Evolutionary conservation across 148 eudicot species (phyloP), one percentile per base, ranked within the genome.

Genomic region (Linanthus parryae): DNA sequence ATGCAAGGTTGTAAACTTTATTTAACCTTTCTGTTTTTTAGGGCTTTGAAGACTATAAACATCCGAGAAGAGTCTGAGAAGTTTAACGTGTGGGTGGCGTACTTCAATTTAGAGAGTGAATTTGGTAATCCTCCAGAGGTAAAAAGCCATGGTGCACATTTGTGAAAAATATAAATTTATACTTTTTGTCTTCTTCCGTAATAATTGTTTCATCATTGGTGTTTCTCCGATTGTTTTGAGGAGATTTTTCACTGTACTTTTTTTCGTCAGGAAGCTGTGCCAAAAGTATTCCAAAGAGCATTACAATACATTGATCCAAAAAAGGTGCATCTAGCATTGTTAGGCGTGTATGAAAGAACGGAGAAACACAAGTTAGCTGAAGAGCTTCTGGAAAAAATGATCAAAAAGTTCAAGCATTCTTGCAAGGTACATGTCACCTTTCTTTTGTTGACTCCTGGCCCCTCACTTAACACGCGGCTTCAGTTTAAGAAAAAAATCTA

Each of bases 1-100:
- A n/a, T n/a, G n/a, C n/a, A n/a, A n/a, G n/a, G n/a, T n/a, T n/a
- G n/a, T n/a, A n/a, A n/a, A n/a, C n/a, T n/a, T n/a, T n/a, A n/a
- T n/a, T n/a, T n/a, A n/a, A n/a, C n/a, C n/a, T n/a, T n/a, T n/a
- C n/a, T n/a, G n/a, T 50, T 54, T 21, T 72, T 53, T 37, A 91
- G 98, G 81, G 98, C 98, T 56, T 72, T 91, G 84, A 73, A 67
- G 71, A 84, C 83, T 8, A 81, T 91, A 50, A 87, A 87, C 65
- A 63, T 91, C 48, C 71, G 88, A 53, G 68, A 64, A 67, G 98
- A 91, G 62, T 36, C 87, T 6, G 96, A 91, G 74, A 91, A 91
- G 76, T 81, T 83, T 61, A 87, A 91, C 65, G 47, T 91, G 25
- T 91, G 98, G 98, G 76, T 79, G 42, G 90, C 98, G 27, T 91